A percentile compares a stretch with the other conserved stretches of the same genome.
Conservation (phyloP, 192 early-diverging fungal genomes). For the Coemansia sp. region DNA sequence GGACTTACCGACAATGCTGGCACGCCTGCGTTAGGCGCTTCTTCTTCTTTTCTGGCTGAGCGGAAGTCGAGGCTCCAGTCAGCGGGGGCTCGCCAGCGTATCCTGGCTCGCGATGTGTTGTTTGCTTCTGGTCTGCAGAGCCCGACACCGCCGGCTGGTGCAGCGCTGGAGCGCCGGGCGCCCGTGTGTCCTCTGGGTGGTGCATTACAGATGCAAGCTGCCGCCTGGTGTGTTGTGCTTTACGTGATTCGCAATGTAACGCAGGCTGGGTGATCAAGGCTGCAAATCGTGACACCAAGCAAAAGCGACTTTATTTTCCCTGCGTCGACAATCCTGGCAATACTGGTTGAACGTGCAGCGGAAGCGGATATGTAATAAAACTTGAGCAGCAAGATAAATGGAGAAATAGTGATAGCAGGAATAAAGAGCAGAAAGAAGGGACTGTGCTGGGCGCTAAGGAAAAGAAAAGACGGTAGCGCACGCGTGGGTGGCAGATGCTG, state of each 20-base stretch:
- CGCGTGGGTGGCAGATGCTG: neutral
- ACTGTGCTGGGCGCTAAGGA: neutral
- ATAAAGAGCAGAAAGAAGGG: constrained; percentile 4
- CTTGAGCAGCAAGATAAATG: neutral
- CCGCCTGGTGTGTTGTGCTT: neutral
- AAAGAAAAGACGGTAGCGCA: neutral
- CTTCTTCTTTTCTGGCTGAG: constrained; percentile 42
- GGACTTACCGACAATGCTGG: constrained; percentile 52
- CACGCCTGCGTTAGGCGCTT: constrained; percentile 56
- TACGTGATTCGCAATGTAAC: neutral
- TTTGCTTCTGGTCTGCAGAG: constrained; percentile 4
- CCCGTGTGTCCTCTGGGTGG: neutral
- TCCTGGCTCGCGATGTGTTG: neutral
- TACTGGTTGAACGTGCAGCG: neutral
- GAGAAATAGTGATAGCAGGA: constrained; percentile 5
- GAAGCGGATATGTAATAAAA: neutral
- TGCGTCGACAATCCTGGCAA: constrained; percentile 4
- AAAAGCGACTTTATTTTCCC: neutral
- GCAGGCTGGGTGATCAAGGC: neutral
- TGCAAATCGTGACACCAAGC: neutral
- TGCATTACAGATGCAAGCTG: neutral
- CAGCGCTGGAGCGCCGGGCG: constrained; percentile 7
- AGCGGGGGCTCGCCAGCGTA: constrained; percentile 10
- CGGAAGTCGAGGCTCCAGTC: constrained; percentile 2
- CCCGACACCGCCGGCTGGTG: constrained; percentile 9